Evolutionary conservation across 192 early-diverging fungal genomes (phyloP).

Genomic region (Helicostylum pulchrum): DNA sequence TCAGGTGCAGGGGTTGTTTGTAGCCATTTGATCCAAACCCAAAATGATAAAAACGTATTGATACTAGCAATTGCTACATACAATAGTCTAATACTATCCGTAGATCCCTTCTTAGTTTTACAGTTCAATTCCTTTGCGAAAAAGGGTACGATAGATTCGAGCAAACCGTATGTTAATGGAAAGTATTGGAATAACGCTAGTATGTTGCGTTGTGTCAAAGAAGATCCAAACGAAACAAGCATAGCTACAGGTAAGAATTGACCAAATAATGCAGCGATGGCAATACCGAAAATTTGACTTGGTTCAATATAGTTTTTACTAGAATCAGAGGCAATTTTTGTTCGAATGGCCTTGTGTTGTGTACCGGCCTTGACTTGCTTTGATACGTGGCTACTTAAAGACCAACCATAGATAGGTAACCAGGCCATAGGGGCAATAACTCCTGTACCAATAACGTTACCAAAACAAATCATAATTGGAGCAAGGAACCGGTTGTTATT

Average conservation of each 20-base stretch:
- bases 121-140: too few species aligned
- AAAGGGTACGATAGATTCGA: not conserved
- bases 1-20: not conserved
- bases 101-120: not conserved
- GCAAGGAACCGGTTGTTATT: not conserved
- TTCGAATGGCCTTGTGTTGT: not conserved
- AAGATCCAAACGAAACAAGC: not conserved
- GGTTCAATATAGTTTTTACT: too few species aligned
- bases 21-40: not conserved
- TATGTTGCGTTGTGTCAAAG: not conserved
- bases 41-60: not conserved
- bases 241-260: not conserved
- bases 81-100: not conserved
- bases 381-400: not conserved
- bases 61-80: not conserved
- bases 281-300: not conserved
- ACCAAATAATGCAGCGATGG: not conserved
- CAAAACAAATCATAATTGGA: not conserved
- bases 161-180: not conserved
- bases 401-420: not conserved
- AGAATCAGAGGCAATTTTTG: too few species aligned
- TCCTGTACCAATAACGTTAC: not conserved
- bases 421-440: not conserved
- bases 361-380: not conserved
- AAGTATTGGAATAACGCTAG: not conserved